Conservation (phyloP, 139 green algal genomes). For the Haematococcus lacustris region DNA sequence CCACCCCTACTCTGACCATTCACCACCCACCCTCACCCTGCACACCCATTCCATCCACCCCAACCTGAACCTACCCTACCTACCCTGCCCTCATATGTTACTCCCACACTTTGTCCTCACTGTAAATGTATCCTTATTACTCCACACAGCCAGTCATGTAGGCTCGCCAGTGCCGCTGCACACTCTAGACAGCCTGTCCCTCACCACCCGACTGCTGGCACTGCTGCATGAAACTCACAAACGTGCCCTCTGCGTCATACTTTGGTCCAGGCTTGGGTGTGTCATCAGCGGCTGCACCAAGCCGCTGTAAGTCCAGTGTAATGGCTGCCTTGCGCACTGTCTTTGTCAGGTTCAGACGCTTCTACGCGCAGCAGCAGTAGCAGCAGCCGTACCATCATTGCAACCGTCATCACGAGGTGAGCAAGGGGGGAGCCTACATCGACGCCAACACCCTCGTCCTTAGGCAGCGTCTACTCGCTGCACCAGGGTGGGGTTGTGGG, state of each 20-base stretch:
- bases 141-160: neutral
- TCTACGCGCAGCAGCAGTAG: conserved; percentile 33
- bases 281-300: conserved; percentile 22
- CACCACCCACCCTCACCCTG: no score
- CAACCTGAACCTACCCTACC: no score
- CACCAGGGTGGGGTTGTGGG: no score
- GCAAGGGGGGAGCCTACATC: no score
- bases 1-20: no score
- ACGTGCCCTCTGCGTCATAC: conserved; percentile 65
- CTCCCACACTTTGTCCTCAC: no score
- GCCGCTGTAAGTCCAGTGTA: conserved; percentile 41
- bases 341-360: conserved; percentile 92
- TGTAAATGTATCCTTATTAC: no score
- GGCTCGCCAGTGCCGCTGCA: neutral
- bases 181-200: neutral
- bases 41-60: no score
- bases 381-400: neutral
- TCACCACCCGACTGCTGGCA: no score
- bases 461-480: no score
- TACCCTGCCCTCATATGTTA: no score
- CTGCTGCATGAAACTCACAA: conserved; percentile 25
- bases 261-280: conserved; percentile 35
- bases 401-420: neutral
- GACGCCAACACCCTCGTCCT: no score
- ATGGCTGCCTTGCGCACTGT: conserved; percentile 87